Evolutionary conservation across 192 early-diverging fungal genomes (phyloP), one percentile per base, ranked within the genome.

Genomic region (Kappamyces sp.): DNA sequence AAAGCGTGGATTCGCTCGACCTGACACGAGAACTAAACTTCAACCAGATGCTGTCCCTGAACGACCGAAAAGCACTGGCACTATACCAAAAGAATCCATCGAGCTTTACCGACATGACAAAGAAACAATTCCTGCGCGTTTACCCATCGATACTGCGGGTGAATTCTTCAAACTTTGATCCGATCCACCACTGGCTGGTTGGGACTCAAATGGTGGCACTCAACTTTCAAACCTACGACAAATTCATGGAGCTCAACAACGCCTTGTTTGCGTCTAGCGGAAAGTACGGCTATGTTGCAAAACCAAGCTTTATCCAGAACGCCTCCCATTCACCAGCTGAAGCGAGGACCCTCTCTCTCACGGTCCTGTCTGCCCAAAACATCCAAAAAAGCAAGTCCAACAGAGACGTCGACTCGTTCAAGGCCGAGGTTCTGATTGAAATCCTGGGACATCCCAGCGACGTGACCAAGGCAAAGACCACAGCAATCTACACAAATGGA

Each of bases 171-270:
- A 95, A 95, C 69, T 90, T 80, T 61, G 87, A 93, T 58, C 93
- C 93, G 1, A 73, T 87, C 30, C 69, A 76, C 5, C 84, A 89
- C 63, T 96, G 93, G 93, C 71, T 68, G 8, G 69, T 64, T 7
- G 93, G 93, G 2, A 79, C 73, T 35, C 91, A 94, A 68, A 73
- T 96, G 75, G 91, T 91, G 1, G 91, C 93, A 1, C 64, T 96
- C 59, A 96, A 96, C 70, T 91, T 82, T 54, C 93, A 96, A 58
- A 92, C 79, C 5, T 73, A 76, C 60, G 82, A 92, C 64, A 69
- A 75, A 47, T 78, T 83, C 43, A 86, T 91, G 86, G 83, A 90
- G 64, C 70, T 96, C 41, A 88, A 91, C 67, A 68, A 77, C 32
- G 91, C 91, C n/a, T 76, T 96, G 80, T 96, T 94, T 61, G 64